Evolutionary conservation across 257 asterid species (phyloP).

Genomic region (Agastache rugosa): DNA sequence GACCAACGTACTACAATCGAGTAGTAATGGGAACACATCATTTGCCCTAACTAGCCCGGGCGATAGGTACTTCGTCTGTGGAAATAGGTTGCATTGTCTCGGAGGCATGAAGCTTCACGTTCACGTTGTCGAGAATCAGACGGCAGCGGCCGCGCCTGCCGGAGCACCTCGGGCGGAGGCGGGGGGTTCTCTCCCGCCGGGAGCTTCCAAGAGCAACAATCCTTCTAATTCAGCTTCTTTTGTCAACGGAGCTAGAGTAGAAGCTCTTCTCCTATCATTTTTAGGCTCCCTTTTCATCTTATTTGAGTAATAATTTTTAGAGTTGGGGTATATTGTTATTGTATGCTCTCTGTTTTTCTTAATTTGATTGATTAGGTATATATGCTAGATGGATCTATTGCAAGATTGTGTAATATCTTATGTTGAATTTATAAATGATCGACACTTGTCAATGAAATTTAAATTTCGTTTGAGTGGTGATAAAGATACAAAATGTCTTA

Average conservation of each 20-base stretch:
- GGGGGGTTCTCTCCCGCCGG: slow-evolving; percentile 46
- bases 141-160: slow-evolving; percentile 29
- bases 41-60: slow-evolving; percentile 53
- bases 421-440: too few relatives aligned
- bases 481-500: too few relatives aligned
- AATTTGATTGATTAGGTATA: too few relatives aligned
- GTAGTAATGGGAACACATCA: slow-evolving; percentile 71
- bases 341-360: neutral
- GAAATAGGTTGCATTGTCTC: slow-evolving; percentile 74
- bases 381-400: too few relatives aligned
- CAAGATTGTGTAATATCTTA: too few relatives aligned
- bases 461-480: too few relatives aligned
- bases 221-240: slow-evolving; percentile 44
- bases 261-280: slow-evolving; percentile 14
- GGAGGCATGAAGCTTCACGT: slow-evolving; percentile 87
- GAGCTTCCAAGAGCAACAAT: slow-evolving; percentile 58
- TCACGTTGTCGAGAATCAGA: slow-evolving; percentile 36
- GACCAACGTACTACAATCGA: slow-evolving; percentile 63
- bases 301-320: neutral
- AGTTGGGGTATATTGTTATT: neutral
- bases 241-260: slow-evolving; percentile 4
- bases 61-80: slow-evolving; percentile 67
- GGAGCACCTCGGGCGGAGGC: slow-evolving; percentile 44
- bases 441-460: too few relatives aligned
- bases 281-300: slow-evolving; percentile 25